phyloP scores from a whole-genome alignment of 768 basidiomycete species.

The Podaxis mareebaensis region DNA sequence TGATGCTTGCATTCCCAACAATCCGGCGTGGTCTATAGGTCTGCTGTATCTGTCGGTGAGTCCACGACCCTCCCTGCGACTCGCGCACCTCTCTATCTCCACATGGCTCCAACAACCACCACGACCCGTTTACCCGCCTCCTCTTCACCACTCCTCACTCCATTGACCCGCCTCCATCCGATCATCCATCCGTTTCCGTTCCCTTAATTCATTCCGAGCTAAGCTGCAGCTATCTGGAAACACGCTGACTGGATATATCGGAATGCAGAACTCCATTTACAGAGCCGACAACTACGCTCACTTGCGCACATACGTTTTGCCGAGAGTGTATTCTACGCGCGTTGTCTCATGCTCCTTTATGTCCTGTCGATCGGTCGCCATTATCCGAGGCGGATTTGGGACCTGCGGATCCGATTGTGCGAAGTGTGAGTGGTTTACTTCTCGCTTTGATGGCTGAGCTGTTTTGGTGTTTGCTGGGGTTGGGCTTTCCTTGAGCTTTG shows the following conservation, averaged over 20 bases:
- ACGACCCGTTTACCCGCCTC: background rate
- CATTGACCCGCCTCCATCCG: background rate
- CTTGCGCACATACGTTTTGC: conserved; percentile 88
- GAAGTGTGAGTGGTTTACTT: conserved; percentile 52
- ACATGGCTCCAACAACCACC: background rate
- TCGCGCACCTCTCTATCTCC: background rate
- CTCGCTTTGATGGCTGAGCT: background rate
- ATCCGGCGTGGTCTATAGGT: conserved; percentile 38
- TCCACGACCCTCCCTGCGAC: background rate
- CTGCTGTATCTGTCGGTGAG: conserved; percentile 77
- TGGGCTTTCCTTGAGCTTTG: too few relatives aligned
- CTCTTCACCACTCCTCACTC: background rate
- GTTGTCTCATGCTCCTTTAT: conserved; percentile 64
- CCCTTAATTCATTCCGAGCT: background rate
- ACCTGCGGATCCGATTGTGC: conserved; percentile 74
- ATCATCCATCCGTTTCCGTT: background rate
- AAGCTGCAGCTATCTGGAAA: background rate
- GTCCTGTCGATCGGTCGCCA: conserved; percentile 82
- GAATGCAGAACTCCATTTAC: conserved; percentile 63
- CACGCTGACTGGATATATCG: background rate
- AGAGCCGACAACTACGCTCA: conserved; percentile 70
- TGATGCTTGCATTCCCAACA: background rate
- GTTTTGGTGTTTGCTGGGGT: too few relatives aligned
- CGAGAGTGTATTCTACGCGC: conserved; percentile 76
- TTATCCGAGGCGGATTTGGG: conserved; percentile 57